Percentiles rank a stretch among this genome's conserved stretches.
Conservation (phyloP, 441 rosid genomes). For the Iberis amara region DNA sequence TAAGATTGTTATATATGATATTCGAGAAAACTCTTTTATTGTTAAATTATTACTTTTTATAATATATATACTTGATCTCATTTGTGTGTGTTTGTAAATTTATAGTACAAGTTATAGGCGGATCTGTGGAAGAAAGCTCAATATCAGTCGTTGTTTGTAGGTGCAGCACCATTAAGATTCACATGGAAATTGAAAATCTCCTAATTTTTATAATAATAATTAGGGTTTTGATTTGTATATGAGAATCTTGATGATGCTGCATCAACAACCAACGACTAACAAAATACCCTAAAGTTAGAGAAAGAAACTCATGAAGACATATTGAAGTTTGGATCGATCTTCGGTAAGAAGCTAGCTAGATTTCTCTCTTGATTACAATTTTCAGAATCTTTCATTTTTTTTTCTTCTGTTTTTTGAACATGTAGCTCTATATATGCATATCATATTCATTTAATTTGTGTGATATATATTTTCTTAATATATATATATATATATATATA, state of each 20-base stretch:
- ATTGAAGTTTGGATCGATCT: conserved; percentile 11
- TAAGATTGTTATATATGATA: no score
- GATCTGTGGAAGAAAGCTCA: conserved; percentile 27
- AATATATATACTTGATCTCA: neutral
- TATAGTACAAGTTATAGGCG: conserved; percentile 1
- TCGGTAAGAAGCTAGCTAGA: conserved; percentile 12
- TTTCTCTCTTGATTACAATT: conserved; percentile 5
- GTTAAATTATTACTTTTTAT: neutral
- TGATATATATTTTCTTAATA: neutral
- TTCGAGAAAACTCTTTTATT: neutral
- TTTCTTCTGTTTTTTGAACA: neutral
- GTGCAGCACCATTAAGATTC: conserved; percentile 93
- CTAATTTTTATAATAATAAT: conserved; percentile 8
- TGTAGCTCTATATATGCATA: neutral
- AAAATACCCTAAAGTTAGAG: conserved; percentile 2
- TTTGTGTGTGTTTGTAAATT: conserved; percentile 6
- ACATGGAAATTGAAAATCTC: conserved; percentile 37
- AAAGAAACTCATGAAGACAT: conserved; percentile 3
- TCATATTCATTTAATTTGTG: neutral
- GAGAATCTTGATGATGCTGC: conserved; percentile 99
- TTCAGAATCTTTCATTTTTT: neutral
- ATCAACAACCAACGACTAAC: conserved; percentile 65
- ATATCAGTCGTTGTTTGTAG: conserved; percentile 58
- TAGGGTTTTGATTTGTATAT: conserved; percentile 31
- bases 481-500: neutral